Evolutionary conservation across 2,329 filamentous ascomycete species (phyloP), one percentile per base, ranked within the genome.

Genomic region (Fusarium chlamydosporum): DNA sequence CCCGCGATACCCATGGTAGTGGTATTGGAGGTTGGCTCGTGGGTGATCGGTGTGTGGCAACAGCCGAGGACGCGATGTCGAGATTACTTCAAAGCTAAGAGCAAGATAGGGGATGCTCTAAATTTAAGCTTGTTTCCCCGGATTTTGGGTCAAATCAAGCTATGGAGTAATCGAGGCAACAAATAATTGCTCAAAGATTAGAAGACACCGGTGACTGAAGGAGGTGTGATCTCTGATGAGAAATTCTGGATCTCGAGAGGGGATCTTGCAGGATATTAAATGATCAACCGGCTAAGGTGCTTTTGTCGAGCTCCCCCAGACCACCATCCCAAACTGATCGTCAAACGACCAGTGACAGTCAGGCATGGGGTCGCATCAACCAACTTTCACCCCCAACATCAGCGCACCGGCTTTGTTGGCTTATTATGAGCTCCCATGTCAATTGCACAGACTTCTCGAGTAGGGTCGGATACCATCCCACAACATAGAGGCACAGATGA

Each of bases 1-100:
- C 72, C 78, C 43, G 76, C 76, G 18, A 75, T 68, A 61, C 79
- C 80, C 77, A 85, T 85, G 54, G 37, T 76, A 43, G 53, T 56
- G 56, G 48, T 70, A 13, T 45, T 58, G 47, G n/a, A 41, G 42
- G 38, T 35, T 16, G 43, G 45, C 23, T 62, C 27, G 53, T 52
- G 18, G 34, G 48, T n/a, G n/a, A 15, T 47, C 10, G 55, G 26
- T 41, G 41, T 35, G 52, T 58, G 48, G 56, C 46, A 53, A 62
- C 20, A 41, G 42, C 41, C 57, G 67, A 59, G 34, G 40, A 54
- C 27, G 15, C 45, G 38, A 45, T 16, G 20, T 46, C 4, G 34
- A n/a, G 34, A 37, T 53, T 47, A 20, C 33, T 26, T 59, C 29
- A 37, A 29, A 48, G 23, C 46, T 37, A 65, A 51, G 33, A 54